A percentile compares a stretch with the other conserved stretches of the same genome.
Conservation (phyloP, 2,329 filamentous ascomycete species). For the Exophiala lecanii-corni region DNA sequence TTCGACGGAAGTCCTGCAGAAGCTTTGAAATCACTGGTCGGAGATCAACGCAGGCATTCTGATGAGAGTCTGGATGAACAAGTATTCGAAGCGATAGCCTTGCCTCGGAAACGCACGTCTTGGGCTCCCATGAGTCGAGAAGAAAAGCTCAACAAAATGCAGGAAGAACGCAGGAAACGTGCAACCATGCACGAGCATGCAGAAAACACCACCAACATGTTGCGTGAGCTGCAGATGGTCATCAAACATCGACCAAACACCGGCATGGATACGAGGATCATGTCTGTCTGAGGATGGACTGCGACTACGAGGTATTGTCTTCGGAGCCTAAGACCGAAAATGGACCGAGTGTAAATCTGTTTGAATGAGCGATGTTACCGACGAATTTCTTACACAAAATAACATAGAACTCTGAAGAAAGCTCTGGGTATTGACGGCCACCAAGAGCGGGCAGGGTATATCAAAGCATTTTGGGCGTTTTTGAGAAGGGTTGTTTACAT, state of each 20-base stretch:
- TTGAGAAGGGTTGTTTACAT: too few species aligned
- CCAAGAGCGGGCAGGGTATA: too few species aligned
- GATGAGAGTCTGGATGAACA: slow-evolving; percentile 58
- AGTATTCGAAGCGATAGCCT: slow-evolving; percentile 85
- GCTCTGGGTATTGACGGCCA: too few species aligned
- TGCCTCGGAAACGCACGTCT: slow-evolving; percentile 63
- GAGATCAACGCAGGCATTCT: slow-evolving; percentile 50
- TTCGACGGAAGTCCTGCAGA: slow-evolving; percentile 57
- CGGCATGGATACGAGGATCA: slow-evolving; percentile 39
- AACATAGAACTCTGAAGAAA: too few species aligned
- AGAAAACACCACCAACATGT: slow-evolving; percentile 82
- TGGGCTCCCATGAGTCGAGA: slow-evolving; percentile 62
- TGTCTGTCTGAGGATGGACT: slow-evolving; percentile 35
- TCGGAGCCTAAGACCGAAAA: not conserved
- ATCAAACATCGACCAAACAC: slow-evolving; percentile 57
- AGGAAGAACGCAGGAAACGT: slow-evolving; percentile 75
- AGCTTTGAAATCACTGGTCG: slow-evolving; percentile 73
- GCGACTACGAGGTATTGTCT: not conserved
- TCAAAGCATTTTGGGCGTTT: too few species aligned
- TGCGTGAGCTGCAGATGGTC: slow-evolving; percentile 86
- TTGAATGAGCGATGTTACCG: not conserved
- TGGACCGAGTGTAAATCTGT: too few species aligned
- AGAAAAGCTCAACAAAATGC: slow-evolving; percentile 81
- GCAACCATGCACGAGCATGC: slow-evolving; percentile 66
- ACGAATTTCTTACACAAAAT: not conserved